These are phyloP conservation scores for Aspergillus bombycis DNA, from an alignment of 2,329 filamentous ascomycete species.

Conservation along the genomic window DNA sequence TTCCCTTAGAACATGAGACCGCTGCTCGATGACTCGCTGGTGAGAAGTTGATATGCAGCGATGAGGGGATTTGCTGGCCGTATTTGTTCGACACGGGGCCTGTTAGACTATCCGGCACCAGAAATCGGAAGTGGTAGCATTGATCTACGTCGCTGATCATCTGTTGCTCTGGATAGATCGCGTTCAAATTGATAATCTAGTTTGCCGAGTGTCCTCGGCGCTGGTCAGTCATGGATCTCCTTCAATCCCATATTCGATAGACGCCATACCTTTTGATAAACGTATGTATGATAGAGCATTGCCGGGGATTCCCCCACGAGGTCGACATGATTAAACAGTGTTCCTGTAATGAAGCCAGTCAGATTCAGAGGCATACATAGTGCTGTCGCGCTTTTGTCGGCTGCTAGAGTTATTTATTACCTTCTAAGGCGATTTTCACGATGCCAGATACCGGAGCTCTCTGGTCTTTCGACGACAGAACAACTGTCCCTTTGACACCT, in stretches of 20 bases:
- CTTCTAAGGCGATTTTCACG: background rate
- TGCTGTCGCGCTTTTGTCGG: background rate
- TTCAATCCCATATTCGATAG: background rate
- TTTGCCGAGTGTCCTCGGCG: background rate
- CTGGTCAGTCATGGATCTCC: background rate
- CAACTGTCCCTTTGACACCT: background rate
- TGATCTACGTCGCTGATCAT: background rate
- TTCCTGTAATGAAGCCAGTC: background rate
- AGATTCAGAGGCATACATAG: too few species aligned
- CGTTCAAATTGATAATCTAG: background rate
- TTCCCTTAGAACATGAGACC: background rate
- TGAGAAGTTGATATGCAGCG: background rate
- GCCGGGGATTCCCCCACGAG: background rate
- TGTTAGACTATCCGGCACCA: background rate
- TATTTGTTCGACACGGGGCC: background rate
- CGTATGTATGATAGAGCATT: background rate
- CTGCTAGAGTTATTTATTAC: background rate
- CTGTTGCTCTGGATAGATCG: background rate
- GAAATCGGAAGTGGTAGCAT: background rate
- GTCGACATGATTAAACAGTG: background rate
- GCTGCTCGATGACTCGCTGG: background rate
- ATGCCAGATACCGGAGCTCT: background rate
- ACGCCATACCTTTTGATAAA: background rate
- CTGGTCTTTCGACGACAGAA: background rate
- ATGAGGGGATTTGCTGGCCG: background rate